These are phyloP conservation scores for Globisporangium apiculatum DNA, from an alignment of 352 stramenopile species.

Conservation along the genomic window DNA sequence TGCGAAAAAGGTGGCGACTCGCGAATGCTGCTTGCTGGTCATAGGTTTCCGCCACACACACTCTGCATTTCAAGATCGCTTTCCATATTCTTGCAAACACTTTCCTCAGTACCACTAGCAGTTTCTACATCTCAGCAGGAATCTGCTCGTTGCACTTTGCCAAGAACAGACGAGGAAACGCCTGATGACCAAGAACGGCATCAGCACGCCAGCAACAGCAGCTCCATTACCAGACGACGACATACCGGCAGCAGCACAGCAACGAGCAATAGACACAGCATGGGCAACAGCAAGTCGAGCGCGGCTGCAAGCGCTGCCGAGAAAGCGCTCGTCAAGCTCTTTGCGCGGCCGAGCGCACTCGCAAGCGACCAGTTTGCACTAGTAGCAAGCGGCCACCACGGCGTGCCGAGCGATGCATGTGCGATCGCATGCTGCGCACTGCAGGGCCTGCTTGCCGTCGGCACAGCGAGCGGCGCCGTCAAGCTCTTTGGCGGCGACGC, in stretches of 20 bases:
- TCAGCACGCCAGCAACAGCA: not conserved
- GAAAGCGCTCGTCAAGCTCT: conserved; percentile 32
- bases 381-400: conserved; percentile 48
- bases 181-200: not conserved
- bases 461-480: conserved; percentile 45
- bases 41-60: too few species aligned
- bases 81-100: too few species aligned
- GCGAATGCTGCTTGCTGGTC: too few species aligned
- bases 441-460: conserved; percentile 63
- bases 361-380: conserved; percentile 38
- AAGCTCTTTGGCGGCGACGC: conserved; percentile 64
- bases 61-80: too few species aligned
- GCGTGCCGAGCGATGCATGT: conserved; percentile 56
- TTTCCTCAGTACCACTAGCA: too few species aligned
- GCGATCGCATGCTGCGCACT: conserved; percentile 47
- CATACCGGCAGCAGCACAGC: not conserved
- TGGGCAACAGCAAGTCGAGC: conserved; percentile 62
- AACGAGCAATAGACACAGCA: conserved; percentile 7
- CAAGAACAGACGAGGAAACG: not conserved
- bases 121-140: too few species aligned
- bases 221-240: not conserved
- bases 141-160: not conserved
- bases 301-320: conserved; percentile 20
- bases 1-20: too few species aligned
- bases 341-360: conserved; percentile 33